A percentile compares a stretch with the other conserved stretches of the same genome.
Evolutionary conservation across 257 asterid species (phyloP).

Genomic region (Nicotiana benthamiana): DNA sequence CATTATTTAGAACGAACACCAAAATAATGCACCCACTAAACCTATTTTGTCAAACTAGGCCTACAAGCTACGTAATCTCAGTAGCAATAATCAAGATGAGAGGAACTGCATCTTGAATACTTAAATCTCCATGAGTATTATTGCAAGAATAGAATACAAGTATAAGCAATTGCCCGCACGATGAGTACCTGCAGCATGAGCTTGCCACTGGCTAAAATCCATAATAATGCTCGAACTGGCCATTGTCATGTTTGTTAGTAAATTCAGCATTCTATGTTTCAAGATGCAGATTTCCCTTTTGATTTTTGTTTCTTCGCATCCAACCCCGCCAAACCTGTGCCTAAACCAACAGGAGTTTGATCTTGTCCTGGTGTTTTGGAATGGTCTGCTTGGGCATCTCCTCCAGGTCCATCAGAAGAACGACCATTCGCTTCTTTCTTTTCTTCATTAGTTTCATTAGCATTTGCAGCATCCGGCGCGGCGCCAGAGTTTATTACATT

Average conservation of each 20-base stretch:
- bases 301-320: constrained; percentile 61
- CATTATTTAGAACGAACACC: background rate
- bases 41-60: constrained; percentile 9
- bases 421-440: constrained; percentile 35
- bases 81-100: background rate
- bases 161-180: background rate
- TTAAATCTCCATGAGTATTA: constrained; percentile 1
- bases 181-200: constrained; percentile 3
- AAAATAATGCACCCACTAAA: background rate
- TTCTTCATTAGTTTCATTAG: constrained; percentile 20
- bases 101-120: background rate
- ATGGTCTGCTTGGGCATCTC: constrained; percentile 16
- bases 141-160: background rate
- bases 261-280: constrained; percentile 2
- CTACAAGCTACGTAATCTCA: constrained; percentile 3
- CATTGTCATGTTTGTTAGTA: background rate
- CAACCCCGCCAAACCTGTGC: constrained; percentile 56
- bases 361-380: constrained; percentile 25
- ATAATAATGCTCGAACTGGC: background rate
- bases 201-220: background rate
- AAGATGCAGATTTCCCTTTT: constrained; percentile 37
- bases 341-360: constrained; percentile 69
- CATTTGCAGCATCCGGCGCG: constrained; percentile 23
- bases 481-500: constrained; percentile 44
- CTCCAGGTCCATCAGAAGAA: constrained; percentile 23